Evolutionary conservation across 371 early-diverging fungal species (phyloP).

Genomic region (Rhizopus delemar): DNA sequence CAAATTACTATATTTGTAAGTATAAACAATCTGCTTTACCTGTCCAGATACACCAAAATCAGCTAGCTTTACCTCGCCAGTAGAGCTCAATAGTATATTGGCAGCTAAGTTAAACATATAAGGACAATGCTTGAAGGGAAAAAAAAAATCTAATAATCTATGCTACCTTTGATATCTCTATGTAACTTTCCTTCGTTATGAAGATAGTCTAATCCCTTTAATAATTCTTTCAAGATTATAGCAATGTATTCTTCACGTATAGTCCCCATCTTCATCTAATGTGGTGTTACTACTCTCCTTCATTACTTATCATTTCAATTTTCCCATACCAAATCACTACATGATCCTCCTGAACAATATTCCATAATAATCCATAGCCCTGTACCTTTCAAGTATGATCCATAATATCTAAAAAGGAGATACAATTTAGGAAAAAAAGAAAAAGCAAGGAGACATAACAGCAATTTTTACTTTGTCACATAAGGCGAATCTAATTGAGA

Average conservation of each 20-base stretch:
- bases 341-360: conserved; percentile 89
- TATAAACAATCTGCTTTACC: conserved; percentile 32
- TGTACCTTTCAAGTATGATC: conserved; percentile 80
- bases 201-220: conserved; percentile 93
- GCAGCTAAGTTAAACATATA: conserved; percentile 58
- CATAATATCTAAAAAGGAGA: conserved; percentile 64
- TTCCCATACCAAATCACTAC: conserved; percentile 76
- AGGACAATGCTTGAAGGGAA: background rate
- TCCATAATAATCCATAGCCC: conserved; percentile 95
- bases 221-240: conserved; percentile 87
- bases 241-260: conserved; percentile 90
- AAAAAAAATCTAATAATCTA: conserved; percentile 18
- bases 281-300: background rate
- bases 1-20: conserved; percentile 22
- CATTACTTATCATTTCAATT: background rate
- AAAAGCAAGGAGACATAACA: conserved; percentile 3
- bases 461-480: conserved; percentile 76
- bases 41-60: conserved; percentile 98
- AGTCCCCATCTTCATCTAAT: conserved; percentile 76
- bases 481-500: conserved; percentile 91
- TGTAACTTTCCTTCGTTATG: conserved; percentile 94
- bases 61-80: conserved; percentile 80
- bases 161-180: conserved; percentile 57
- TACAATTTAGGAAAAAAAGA: conserved; percentile 19
- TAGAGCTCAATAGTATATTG: conserved; percentile 78